Evolutionary conservation across 495 filamentous ascomycete species (phyloP), one percentile per base, ranked within the genome.

Genomic region (Daldinia caldariorum): DNA sequence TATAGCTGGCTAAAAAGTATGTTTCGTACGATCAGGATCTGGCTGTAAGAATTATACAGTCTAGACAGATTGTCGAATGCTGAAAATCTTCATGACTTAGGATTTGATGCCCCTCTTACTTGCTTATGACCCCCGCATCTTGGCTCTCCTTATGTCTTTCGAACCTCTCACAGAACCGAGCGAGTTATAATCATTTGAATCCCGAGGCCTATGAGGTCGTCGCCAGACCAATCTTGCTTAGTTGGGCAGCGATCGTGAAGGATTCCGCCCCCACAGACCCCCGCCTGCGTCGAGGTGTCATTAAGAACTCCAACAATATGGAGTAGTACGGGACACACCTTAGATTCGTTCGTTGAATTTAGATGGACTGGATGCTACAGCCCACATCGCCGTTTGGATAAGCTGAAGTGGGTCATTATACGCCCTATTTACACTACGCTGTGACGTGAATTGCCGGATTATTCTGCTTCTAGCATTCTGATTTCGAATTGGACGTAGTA

Each of bases 231-330:
- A 64, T 68, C 69, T 39, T 54, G 45, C 29, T 49, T n/a, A 62
- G 61, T 69, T 72, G 70, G 70, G 70, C 61, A 65, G 61, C 61
- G 57, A 69, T 63, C 55, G 61, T 18, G 72, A 69, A 77, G 74
- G 69, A 73, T 75, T 77, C 57, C 61, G 74, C 72, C 72, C 72
- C 72, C 75, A 73, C 66, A 61, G 50, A 72, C 50, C 72, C 72
- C 69, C 63, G 75, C 72, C 63, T 66, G 55, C 58, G 39, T 53
- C 9, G 51, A 62, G 58, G 61, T 67, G 53, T 51, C 56, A 64
- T 63, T 54, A 34, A 68, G 64, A 58, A 63, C 60, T 45, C 63
- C 59, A 50, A 61, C 29, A 63, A 49, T 56, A 68, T 56, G 43
- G 31, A 41, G 47, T 56, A 47, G 16, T 50, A 66, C 22, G 55